Evolutionary conservation across 768 basidiomycete genomes (phyloP).

Genomic region (Tylopilus sp.): DNA sequence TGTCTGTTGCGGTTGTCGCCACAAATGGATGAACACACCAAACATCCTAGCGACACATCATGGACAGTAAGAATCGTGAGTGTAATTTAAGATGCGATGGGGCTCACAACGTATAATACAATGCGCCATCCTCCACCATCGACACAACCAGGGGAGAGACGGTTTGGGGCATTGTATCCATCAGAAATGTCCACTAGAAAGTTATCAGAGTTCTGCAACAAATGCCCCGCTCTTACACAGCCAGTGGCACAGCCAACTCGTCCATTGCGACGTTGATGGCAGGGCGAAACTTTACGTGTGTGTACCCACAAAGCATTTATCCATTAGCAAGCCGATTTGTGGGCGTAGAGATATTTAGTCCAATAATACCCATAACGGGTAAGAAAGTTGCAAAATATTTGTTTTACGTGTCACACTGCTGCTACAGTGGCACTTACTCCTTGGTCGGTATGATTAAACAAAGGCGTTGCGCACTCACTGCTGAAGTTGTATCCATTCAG

Average conservation of each 20-base stretch:
- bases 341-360: slow-evolving; percentile 3
- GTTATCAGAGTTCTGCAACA: not conserved
- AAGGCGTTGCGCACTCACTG: not conserved
- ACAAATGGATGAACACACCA: not conserved
- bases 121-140: slow-evolving; percentile 6
- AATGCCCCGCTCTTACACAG: not conserved
- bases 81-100: not conserved
- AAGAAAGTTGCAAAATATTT: not conserved
- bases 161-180: not conserved
- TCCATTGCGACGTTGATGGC: slow-evolving; percentile 5
- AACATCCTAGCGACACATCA: not conserved
- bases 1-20: not conserved
- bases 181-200: not conserved
- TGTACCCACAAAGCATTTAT: not conserved
- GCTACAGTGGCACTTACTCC: too few relatives aligned
- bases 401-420: not conserved
- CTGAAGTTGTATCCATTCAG: not conserved
- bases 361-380: slow-evolving; percentile 3
- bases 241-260: slow-evolving; percentile 6
- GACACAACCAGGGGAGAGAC: slow-evolving; percentile 1
- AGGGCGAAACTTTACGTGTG: slow-evolving; percentile 2
- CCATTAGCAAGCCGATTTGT: not conserved
- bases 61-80: not conserved
- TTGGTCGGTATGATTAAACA: not conserved
- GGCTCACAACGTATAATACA: slow-evolving; percentile 1